Evolutionary conservation across 2,329 filamentous ascomycete genomes (phyloP).

Genomic region (Phoma herbarum): DNA sequence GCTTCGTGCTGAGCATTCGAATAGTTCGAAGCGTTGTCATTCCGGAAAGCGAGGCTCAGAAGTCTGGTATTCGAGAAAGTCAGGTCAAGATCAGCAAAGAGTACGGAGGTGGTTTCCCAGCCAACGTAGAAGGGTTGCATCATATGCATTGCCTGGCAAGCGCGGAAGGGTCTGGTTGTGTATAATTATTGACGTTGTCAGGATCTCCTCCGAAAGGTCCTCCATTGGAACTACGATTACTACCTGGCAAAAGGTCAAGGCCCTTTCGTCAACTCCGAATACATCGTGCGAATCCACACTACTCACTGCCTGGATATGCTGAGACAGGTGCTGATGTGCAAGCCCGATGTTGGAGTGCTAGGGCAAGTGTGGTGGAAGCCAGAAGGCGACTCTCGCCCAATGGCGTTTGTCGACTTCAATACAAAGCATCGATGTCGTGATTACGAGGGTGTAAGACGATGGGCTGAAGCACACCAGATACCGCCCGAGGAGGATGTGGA

Average conservation of each 20-base stretch:
- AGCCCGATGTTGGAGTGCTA: slow-evolving; percentile 66
- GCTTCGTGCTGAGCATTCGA: background rate
- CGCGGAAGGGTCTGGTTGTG: background rate
- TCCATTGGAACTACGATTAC: slow-evolving; percentile 68
- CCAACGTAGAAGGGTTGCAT: slow-evolving; percentile 66
- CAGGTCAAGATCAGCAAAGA: slow-evolving; percentile 65
- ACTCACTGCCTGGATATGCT: slow-evolving; percentile 69
- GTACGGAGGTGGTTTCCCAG: slow-evolving; percentile 67
- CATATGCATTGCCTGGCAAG: slow-evolving; percentile 66
- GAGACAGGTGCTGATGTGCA: slow-evolving; percentile 71
- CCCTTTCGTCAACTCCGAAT: slow-evolving; percentile 65
- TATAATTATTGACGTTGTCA: slow-evolving; percentile 33
- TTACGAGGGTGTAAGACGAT: slow-evolving; percentile 62
- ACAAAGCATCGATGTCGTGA: slow-evolving; percentile 68
- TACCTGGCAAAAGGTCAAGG: slow-evolving; percentile 62
- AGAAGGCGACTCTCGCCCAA: slow-evolving; percentile 53
- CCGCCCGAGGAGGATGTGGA: slow-evolving; percentile 51
- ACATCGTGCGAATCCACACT: slow-evolving; percentile 64
- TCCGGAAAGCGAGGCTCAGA: slow-evolving; percentile 57
- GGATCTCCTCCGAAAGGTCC: slow-evolving; percentile 67
- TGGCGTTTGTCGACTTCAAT: slow-evolving; percentile 69
- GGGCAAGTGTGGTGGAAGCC: slow-evolving; percentile 68
- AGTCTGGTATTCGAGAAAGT: slow-evolving; percentile 61
- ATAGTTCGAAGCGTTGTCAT: slow-evolving; percentile 57
- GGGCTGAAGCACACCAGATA: slow-evolving; percentile 64